Conservation (phyloP, 2,329 filamentous ascomycete species). For the Cercospora sp. region DNA sequence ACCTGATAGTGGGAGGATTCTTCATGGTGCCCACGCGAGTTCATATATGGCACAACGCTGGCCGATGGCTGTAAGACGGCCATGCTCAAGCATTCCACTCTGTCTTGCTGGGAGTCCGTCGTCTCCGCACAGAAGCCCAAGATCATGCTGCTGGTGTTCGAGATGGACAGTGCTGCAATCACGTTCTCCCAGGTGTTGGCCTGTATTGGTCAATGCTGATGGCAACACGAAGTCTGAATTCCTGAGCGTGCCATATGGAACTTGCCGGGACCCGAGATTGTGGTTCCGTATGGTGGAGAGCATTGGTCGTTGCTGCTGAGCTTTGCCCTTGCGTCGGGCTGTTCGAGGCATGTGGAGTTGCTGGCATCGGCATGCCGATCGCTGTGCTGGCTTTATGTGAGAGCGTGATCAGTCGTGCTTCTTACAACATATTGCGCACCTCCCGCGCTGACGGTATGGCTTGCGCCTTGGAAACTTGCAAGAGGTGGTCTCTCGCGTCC, state of each 20-base stretch:
- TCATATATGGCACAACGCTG: not conserved
- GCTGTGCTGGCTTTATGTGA: not conserved
- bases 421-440: not conserved
- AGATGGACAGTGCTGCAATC: not conserved
- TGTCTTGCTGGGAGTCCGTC: not conserved
- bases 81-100: not conserved
- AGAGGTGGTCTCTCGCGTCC: not conserved
- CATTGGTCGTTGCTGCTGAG: not conserved
- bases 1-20: not conserved
- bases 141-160: not conserved
- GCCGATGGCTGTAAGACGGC: not conserved
- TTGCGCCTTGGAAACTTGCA: not conserved
- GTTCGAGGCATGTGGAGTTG: not conserved
- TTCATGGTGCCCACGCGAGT: no score
- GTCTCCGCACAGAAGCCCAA: not conserved
- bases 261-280: not conserved
- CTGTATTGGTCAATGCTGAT: not conserved
- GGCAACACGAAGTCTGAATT: not conserved
- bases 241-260: not conserved
- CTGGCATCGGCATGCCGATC: constrained; percentile 11
- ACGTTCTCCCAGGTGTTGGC: not conserved
- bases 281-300: constrained; percentile 3
- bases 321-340: constrained; percentile 3
- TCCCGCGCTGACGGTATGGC: not conserved
- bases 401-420: not conserved